These are phyloP conservation scores for Alternaria sp. DNA, from an alignment of 2,329 filamentous ascomycete species.

Conservation along the genomic window DNA sequence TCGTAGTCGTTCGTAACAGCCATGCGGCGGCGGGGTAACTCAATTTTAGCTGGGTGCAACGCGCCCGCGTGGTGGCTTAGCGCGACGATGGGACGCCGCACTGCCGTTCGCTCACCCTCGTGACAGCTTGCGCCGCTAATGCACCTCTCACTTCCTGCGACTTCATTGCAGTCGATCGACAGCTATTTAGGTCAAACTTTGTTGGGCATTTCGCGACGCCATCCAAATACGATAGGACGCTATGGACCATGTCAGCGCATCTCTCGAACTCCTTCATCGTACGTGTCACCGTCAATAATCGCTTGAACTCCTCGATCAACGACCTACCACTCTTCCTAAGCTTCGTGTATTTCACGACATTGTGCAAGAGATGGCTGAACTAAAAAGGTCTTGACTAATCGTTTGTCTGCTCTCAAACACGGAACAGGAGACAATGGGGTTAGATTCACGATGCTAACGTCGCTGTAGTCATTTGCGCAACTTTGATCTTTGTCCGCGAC, in stretches of 20 bases:
- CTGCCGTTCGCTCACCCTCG: neutral
- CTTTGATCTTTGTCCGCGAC: conserved; percentile 24
- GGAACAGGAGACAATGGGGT: neutral
- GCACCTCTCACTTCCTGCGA: neutral
- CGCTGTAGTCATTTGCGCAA: conserved; percentile 16
- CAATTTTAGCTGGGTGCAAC: conserved; percentile 3
- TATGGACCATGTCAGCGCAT: conserved; percentile 16
- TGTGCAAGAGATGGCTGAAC: neutral
- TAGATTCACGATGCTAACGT: neutral
- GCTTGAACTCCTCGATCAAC: neutral
- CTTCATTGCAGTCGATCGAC: neutral
- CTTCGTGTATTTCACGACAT: neutral
- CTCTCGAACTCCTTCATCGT: conserved; percentile 16
- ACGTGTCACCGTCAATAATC: neutral
- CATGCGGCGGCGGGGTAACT: conserved; percentile 3
- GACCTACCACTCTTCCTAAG: neutral
- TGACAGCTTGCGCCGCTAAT: conserved; percentile 1
- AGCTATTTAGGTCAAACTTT: neutral
- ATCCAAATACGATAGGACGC: neutral
- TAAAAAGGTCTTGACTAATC: neutral
- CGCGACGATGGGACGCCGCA: neutral
- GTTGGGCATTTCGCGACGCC: neutral
- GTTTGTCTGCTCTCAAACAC: neutral
- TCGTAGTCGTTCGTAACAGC: neutral
- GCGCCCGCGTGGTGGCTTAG: neutral